Percentiles rank a stretch among this genome's conserved stretches.
These are phyloP conservation scores for Neurospora sp. DNA, from an alignment of 495 filamentous ascomycete genomes.

Conservation along the genomic window DNA sequence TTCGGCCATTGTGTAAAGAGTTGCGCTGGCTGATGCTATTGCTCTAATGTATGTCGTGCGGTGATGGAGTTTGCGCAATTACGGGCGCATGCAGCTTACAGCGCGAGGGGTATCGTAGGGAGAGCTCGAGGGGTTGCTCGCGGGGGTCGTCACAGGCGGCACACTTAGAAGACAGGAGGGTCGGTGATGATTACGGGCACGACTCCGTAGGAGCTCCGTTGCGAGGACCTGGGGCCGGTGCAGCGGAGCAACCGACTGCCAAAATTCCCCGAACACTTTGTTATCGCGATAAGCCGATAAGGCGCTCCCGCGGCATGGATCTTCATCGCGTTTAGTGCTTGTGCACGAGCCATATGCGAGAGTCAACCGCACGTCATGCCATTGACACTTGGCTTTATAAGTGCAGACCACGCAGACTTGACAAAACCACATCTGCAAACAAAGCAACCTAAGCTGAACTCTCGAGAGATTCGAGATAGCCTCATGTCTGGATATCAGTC, in stretches of 20 bases:
- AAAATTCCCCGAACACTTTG: conserved; percentile 5
- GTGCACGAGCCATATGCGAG: conserved; percentile 3
- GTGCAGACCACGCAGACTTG: not conserved
- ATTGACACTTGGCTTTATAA: not conserved
- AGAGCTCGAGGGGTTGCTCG: not conserved
- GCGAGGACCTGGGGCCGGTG: not conserved
- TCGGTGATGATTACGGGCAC: not conserved
- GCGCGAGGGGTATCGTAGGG: not conserved
- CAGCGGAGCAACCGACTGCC: not conserved
- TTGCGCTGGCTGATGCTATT: not conserved
- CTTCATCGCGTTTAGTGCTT: not conserved
- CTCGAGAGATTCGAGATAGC: not conserved
- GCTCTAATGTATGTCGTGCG: not conserved
- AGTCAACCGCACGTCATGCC: not conserved
- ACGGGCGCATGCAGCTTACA: not conserved
- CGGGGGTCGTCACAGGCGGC: not conserved
- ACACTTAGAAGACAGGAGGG: not conserved
- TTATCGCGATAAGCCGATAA: conserved; percentile 12
- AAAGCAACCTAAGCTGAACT: not conserved
- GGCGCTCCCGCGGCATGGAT: not conserved
- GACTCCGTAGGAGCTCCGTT: not conserved
- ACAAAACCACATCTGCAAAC: not conserved
- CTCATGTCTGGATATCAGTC: not conserved
- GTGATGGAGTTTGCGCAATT: not conserved
- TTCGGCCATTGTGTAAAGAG: not conserved